Conservation (phyloP, 108 stramenopile species). For the Discostella stelligeroides region DNA sequence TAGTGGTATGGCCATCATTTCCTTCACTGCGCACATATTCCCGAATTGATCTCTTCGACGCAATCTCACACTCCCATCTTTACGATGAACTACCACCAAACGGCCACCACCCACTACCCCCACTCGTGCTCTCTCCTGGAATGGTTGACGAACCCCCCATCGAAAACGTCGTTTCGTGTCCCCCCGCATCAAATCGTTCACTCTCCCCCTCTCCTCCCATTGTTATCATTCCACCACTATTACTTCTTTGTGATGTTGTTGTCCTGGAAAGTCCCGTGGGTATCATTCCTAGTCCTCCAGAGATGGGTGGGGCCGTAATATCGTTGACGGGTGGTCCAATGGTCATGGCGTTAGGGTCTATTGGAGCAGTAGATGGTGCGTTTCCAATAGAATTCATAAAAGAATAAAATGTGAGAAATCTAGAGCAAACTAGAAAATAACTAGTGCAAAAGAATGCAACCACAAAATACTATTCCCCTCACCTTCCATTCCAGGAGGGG, state of each 20-base stretch:
- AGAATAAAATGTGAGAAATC: not conserved
- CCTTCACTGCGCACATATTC: too few relatives aligned
- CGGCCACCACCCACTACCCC: constrained; percentile 51
- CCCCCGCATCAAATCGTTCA: constrained; percentile 37
- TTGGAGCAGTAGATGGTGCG: too few relatives aligned
- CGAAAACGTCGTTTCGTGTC: constrained; percentile 50
- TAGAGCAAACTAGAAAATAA: not conserved
- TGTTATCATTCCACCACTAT: constrained; percentile 20
- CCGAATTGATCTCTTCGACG: too few relatives aligned
- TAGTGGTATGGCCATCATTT: too few relatives aligned
- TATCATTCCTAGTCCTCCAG: constrained; percentile 73
- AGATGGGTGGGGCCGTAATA: constrained; percentile 88
- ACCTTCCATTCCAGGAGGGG: constrained; percentile 41
- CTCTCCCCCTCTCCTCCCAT: constrained; percentile 31
- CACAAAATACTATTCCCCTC: not conserved
- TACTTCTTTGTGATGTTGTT: constrained; percentile 13
- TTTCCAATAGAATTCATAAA: not conserved
- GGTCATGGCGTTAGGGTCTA: constrained; percentile 55
- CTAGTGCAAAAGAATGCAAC: not conserved
- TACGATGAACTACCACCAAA: constrained; percentile 24
- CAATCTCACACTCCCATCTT: not conserved
- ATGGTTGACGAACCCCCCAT: constrained; percentile 10
- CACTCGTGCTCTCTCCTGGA: constrained; percentile 22
- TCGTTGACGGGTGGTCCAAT: constrained; percentile 68
- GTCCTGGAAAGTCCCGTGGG: constrained; percentile 33